Evolutionary conservation across 2,329 filamentous ascomycete species (phyloP).

Genomic region (Sarocladium brachiariae): DNA sequence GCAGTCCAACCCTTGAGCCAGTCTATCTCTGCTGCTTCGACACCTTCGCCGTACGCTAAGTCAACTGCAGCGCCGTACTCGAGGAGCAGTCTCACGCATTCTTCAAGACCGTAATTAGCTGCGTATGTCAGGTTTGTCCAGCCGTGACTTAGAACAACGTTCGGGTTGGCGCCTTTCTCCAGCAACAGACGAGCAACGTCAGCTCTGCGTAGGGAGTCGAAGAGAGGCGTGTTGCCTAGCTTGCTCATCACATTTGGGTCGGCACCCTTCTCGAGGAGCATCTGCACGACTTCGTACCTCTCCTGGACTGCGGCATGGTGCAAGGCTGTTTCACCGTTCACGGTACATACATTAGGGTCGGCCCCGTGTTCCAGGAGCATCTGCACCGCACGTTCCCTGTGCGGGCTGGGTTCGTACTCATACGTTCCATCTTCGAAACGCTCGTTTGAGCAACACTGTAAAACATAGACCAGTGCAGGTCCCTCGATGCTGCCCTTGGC

Average conservation of each 20-base stretch:
- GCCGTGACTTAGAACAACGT: slow-evolving; percentile 5
- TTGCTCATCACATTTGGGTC: slow-evolving; percentile 13
- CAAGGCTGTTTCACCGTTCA: slow-evolving; percentile 1
- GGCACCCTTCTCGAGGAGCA: slow-evolving; percentile 13
- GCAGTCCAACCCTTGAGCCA: slow-evolving; percentile 10
- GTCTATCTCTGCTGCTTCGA: background rate
- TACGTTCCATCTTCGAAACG: background rate
- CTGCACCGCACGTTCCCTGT: background rate
- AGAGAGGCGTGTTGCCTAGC: slow-evolving; percentile 7
- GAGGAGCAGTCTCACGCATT: slow-evolving; percentile 8
- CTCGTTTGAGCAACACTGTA: slow-evolving; percentile 6
- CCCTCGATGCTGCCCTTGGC: slow-evolving; percentile 9
- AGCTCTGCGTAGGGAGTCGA: slow-evolving; percentile 4
- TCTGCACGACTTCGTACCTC: slow-evolving; percentile 10
- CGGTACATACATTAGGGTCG: slow-evolving; percentile 7
- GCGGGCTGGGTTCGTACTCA: background rate
- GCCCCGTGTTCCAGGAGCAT: slow-evolving; percentile 12
- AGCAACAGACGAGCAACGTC: slow-evolving; percentile 8
- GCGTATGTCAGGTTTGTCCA: slow-evolving; percentile 11
- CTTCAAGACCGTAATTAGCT: slow-evolving; percentile 9
- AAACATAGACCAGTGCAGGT: slow-evolving; percentile 5
- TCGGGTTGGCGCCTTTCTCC: slow-evolving; percentile 11
- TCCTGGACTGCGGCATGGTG: background rate
- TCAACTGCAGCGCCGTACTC: slow-evolving; percentile 10
- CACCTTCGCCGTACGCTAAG: slow-evolving; percentile 7